These are phyloP conservation scores for Boletales sp. DNA, from an alignment of 768 basidiomycete genomes.

Conservation along the genomic window DNA sequence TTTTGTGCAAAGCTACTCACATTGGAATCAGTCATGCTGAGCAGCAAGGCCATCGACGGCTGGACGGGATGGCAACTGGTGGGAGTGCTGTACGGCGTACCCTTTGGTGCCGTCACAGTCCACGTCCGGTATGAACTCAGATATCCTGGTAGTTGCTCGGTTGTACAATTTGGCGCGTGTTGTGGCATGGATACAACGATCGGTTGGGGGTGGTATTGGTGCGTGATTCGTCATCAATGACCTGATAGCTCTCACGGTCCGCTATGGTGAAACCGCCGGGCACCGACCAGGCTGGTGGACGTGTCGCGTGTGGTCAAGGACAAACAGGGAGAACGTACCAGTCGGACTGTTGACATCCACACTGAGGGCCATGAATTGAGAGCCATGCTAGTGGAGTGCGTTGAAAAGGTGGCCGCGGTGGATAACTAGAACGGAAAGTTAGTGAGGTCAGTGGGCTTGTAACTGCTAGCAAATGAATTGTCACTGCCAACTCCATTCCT, in stretches of 20 bases:
- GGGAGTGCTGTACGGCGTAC: no score
- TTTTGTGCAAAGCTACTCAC: no score
- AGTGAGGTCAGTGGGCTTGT: no score
- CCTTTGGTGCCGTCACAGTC: no score
- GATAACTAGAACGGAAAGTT: conserved; percentile 44
- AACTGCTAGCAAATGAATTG: no score
- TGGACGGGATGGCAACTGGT: no score
- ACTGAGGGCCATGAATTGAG: conserved; percentile 49
- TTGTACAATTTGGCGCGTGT: conserved; percentile 11
- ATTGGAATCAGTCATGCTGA: no score
- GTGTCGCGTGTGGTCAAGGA: neutral
- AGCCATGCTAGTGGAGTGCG: conserved; percentile 56
- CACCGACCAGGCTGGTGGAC: conserved; percentile 68
- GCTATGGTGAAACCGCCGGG: conserved; percentile 64
- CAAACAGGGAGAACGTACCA: conserved; percentile 34
- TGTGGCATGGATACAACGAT: conserved; percentile 10
- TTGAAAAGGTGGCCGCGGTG: conserved; percentile 50
- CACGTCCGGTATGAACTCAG: no score
- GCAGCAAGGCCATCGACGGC: no score
- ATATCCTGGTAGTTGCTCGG: conserved; percentile 27
- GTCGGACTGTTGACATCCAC: conserved; percentile 55
- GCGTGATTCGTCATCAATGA: conserved; percentile 46
- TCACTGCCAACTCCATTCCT: no score
- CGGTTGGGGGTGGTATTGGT: conserved; percentile 6
- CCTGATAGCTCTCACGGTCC: conserved; percentile 56